phyloP scores from a whole-genome alignment of 306 rosid genomes.

The Cucurbita maxima region DNA sequence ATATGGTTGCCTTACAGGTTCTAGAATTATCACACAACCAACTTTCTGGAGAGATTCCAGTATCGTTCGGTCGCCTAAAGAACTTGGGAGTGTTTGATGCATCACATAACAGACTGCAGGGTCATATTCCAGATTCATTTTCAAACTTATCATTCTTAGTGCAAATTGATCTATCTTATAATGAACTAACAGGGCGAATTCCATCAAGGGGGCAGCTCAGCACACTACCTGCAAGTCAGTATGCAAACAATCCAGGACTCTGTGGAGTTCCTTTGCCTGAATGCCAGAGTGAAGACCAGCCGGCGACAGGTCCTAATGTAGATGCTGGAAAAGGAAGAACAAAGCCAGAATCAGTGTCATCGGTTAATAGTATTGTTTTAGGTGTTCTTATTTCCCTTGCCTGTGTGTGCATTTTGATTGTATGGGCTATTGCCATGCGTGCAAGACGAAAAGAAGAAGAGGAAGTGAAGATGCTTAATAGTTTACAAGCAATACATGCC shows the following conservation, averaged over 20 bases:
- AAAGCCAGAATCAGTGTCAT: constrained; percentile 36
- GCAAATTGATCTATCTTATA: constrained; percentile 79
- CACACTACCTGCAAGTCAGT: constrained; percentile 83
- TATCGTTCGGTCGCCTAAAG: constrained; percentile 65
- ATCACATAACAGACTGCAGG: constrained; percentile 77
- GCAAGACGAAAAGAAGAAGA: constrained; percentile 67
- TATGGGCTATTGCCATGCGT: constrained; percentile 89
- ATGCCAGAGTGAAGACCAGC: constrained; percentile 39
- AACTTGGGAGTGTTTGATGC: constrained; percentile 90
- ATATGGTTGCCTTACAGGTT: constrained; percentile 89
- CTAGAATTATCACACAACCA: constrained; percentile 86
- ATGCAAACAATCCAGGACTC: constrained; percentile 85
- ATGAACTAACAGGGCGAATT: constrained; percentile 79
- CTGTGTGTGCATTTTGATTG: constrained; percentile 59
- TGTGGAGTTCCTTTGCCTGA: constrained; percentile 88
- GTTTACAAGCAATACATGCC: constrained; percentile 78
- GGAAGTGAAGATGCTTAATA: constrained; percentile 83
- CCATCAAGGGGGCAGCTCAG: constrained; percentile 86
- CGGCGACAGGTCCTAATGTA: constrained; percentile 20
- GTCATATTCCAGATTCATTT: constrained; percentile 88
- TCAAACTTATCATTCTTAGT: constrained; percentile 81
- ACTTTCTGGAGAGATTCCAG: constrained; percentile 84
- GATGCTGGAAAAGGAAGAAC: constrained; percentile 26
- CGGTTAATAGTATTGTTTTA: constrained; percentile 76
- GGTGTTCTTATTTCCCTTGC: constrained; percentile 80